Base-by-base conservation (phyloP, 2,329 filamentous ascomycete genomes). In the Diaporthe batatas region DNA sequence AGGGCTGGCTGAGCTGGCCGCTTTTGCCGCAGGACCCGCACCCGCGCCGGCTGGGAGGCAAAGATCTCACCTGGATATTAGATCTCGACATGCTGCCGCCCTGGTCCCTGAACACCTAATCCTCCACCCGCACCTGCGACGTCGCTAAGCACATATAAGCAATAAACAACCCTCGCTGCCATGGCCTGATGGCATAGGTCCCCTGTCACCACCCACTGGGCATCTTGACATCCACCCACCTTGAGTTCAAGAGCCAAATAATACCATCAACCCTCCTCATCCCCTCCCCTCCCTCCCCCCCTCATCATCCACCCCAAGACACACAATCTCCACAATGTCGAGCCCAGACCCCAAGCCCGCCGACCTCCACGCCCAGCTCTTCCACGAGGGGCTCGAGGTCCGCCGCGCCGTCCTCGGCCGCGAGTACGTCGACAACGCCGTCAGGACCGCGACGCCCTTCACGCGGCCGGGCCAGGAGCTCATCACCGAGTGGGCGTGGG, bases 401-500 rank as follows among this genome's bases (percentile, higher is more conserved):
- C 88, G 91, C 47, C 84, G 86, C 68, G 84, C 86, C 73, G 90
- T 92, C 3, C 86, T 89, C 14, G 90, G 90, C 21, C 82, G 88
- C 57, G 83, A 84, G 69, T 91, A 91, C 76, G 90, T 92, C 73
- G 84, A 91, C 77, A 81, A 81, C 7, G 85, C 89, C 1, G 81
- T 91, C 18, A 81, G 81, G 10, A 87, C 87, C 68, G 87, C 86
- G 0, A 87, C 85, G 11, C 85, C 89, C 5, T 92, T 91, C 77
- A 83, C 88, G 0, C 83, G 84, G 59, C 86, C 90, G 0, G 87
- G 88, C 74, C 90, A 92, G 80, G 87, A 91, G 75, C 83, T 91
- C 29, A 87, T 91, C 2, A 91, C 90, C 0, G 90, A 92, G 81
- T 79, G 76, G 72, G 88, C 87, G 81, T 92, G 90, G 90, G 90